These are phyloP conservation scores for Phytopythium chamaehyphon DNA, from an alignment of 352 stramenopile species.

Conservation along the genomic window DNA sequence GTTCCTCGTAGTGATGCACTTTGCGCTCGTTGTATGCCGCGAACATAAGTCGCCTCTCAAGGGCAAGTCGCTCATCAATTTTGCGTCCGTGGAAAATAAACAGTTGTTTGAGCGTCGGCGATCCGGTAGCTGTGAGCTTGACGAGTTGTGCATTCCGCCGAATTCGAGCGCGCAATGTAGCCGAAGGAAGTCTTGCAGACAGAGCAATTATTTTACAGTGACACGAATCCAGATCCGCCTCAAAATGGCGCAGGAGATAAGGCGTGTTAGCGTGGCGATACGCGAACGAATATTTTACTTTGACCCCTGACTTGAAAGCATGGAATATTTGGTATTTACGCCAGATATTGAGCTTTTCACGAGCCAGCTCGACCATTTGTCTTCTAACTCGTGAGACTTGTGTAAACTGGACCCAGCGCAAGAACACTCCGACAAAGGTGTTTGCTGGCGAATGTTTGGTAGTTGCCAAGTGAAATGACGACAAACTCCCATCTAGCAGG, in stretches of 20 bases:
- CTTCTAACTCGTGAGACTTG: constrained; percentile 27
- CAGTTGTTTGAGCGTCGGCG: constrained; percentile 70
- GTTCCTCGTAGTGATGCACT: constrained; percentile 65
- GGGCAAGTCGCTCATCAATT: constrained; percentile 42
- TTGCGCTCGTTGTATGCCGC: constrained; percentile 61
- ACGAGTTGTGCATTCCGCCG: constrained; percentile 16
- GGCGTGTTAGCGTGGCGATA: constrained; percentile 16
- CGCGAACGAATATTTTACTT: constrained; percentile 37
- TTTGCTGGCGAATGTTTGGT: constrained; percentile 47
- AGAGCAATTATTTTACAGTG: constrained; percentile 45
- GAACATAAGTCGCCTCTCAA: constrained; percentile 77
- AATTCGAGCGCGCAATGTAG: constrained; percentile 20
- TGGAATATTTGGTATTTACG: constrained; percentile 34
- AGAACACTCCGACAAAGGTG: constrained; percentile 36
- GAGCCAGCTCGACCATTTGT: constrained; percentile 17
- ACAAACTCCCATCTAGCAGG: constrained; percentile 26
- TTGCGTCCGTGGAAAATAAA: constrained; percentile 62
- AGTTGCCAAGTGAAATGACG: constrained; percentile 24
- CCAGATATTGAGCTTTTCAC: constrained; percentile 31
- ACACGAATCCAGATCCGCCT: constrained; percentile 42
- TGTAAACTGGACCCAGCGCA: constrained; percentile 56
- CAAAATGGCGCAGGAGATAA: constrained; percentile 38
- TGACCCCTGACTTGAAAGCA: constrained; percentile 34
- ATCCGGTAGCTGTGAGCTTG: constrained; percentile 34
- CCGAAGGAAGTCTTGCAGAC: constrained; percentile 23